Base-by-base conservation (phyloP, 1,139 yeast species). In the Maudiozyma humilis region DNA sequence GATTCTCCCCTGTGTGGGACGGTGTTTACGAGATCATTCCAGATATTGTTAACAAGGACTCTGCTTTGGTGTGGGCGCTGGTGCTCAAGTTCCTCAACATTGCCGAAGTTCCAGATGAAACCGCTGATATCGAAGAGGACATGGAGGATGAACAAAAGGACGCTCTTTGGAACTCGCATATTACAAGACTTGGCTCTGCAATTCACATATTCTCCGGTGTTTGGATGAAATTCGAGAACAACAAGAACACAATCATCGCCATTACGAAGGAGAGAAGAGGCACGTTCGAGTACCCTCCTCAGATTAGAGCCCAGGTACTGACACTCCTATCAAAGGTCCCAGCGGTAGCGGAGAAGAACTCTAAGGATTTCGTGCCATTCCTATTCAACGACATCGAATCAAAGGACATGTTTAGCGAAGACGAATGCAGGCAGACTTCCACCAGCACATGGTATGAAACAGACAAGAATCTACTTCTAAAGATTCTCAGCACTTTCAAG, bases 1-100 rank as follows among this genome's bases (percentile, higher is more conserved):
- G 77, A 49, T 88, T 91, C 55, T 84, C 87, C 48, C 98, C 98
- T 1, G 72, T 82, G 25, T 87, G 95, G 95, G 75, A 76, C 17
- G 85, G 84, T 4, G 82, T 84, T 2, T 68, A 72, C 45, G 91
- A 82, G 49, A 72, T 75, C 5, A 57, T 85, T 8, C 76, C 81
- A 0, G 56, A 61, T 6, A 62, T 82, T 8, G 63, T 69, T 12
- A 68, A 64, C 12, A 71, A 70, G 42, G 67, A 74, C 43, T 70
- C 72, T 4, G 63, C 63, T 0, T 48, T 68, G 5, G 69, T 85
- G 1, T 89, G 96, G 95, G 59, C 69, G 0, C 57, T 76, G 18
- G 64, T 78, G 0, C 62, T 61, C 41, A 59, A 62, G 4, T 73
- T 82, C 32, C 38, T 60, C 10, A 52, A 44, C 5, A 51, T 47